Percentiles rank a stretch among this genome's conserved stretches.
Evolutionary conservation across 129 eudicot species (phyloP).

Genomic region (Ambrosia artemisiifolia): DNA sequence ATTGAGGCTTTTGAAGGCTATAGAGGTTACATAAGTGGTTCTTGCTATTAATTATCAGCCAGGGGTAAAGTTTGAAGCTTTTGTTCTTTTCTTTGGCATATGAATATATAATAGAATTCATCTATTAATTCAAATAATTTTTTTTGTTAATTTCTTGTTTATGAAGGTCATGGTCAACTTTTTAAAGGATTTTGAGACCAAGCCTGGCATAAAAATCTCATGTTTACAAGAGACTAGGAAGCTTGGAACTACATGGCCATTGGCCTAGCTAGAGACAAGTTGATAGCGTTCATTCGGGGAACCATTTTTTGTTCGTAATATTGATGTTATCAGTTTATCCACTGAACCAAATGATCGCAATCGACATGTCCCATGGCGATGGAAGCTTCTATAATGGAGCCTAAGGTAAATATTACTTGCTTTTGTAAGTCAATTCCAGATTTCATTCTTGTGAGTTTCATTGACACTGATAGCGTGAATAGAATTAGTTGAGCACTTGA

Average conservation of each 20-base stretch:
- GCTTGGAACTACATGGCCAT: slow-evolving; percentile 85
- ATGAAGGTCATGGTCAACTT: slow-evolving; percentile 67
- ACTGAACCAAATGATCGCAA: slow-evolving; percentile 61
- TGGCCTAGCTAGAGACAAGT: slow-evolving; percentile 82
- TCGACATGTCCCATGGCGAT: slow-evolving; percentile 81
- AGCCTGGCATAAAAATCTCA: slow-evolving; percentile 72
- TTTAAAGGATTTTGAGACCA: slow-evolving; percentile 78
- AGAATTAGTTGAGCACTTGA: too few relatives aligned
- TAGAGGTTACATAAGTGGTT: slow-evolving; percentile 92
- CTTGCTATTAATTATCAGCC: slow-evolving; percentile 97
- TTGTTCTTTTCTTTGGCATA: background rate
- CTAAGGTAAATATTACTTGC: slow-evolving; percentile 49
- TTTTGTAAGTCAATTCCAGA: slow-evolving; percentile 1
- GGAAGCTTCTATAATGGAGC: slow-evolving; percentile 89
- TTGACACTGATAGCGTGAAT: background rate
- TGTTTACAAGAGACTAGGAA: slow-evolving; percentile 88
- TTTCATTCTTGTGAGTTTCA: background rate
- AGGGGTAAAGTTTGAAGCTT: slow-evolving; percentile 55
- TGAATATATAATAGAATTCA: background rate
- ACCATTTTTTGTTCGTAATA: slow-evolving; percentile 77
- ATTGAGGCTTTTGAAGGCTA: slow-evolving; percentile 92
- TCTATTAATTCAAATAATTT: background rate
- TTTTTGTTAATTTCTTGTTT: background rate
- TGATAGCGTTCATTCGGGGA: slow-evolving; percentile 64
- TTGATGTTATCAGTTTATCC: slow-evolving; percentile 80